Conservation (phyloP, 345 rosid species). For the Pistacia vera region DNA sequence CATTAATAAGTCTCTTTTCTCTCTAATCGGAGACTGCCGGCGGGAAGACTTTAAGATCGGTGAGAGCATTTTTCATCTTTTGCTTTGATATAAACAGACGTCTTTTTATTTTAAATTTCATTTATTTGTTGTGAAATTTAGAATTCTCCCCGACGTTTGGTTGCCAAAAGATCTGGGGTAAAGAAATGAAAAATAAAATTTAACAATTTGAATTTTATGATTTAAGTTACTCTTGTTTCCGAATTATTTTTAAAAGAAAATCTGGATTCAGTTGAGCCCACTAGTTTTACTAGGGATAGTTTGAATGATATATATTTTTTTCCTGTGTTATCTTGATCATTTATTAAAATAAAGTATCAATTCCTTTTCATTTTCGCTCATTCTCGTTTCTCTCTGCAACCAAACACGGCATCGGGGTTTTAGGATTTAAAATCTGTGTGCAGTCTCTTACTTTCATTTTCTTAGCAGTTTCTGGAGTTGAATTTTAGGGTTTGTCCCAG, state of each 20-base stretch:
- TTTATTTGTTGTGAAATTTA: not conserved
- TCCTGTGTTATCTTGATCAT: not conserved
- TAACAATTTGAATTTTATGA: not conserved
- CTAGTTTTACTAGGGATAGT: not conserved
- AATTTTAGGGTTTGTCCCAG: constrained; percentile 30
- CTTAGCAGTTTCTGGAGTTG: constrained; percentile 8
- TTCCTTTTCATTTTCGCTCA: not conserved
- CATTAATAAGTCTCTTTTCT: not conserved
- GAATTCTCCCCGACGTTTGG: not conserved
- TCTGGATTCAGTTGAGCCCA: not conserved
- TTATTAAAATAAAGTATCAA: not conserved
- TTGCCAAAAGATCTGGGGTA: not conserved
- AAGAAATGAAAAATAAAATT: not conserved
- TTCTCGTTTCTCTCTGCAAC: not conserved
- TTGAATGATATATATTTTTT: not conserved
- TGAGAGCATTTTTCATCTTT: constrained; percentile 18
- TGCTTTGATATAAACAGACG: not conserved
- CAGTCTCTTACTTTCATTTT: not conserved
- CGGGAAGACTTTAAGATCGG: constrained; percentile 47
- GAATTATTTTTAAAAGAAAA: not conserved
- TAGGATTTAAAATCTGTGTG: not conserved
- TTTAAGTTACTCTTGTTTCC: not conserved
- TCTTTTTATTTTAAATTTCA: not conserved
- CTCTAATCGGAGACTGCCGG: constrained; percentile 28
- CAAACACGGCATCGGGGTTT: not conserved